phyloP scores from a whole-genome alignment of 805 yeast genomes.

The Schwanniomyces occidentalis region DNA sequence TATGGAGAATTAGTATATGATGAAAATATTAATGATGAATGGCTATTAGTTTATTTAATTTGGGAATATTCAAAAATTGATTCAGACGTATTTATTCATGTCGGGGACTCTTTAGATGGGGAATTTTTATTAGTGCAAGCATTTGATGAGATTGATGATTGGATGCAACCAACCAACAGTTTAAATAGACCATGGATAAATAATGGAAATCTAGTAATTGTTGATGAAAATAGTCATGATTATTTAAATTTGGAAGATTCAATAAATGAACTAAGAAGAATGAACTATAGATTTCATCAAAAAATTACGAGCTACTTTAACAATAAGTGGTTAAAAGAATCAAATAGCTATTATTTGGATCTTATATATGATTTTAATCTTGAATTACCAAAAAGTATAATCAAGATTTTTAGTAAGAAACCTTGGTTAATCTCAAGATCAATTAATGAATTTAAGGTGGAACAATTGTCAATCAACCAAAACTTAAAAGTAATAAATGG shows the following conservation, averaged over 20 bases:
- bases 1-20: slow-evolving; percentile 47
- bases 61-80: slow-evolving; percentile 30
- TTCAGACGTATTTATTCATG: slow-evolving; percentile 42
- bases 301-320: slow-evolving; percentile 2
- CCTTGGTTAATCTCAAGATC: slow-evolving; percentile 7
- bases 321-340: slow-evolving; percentile 1
- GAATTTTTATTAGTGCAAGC: slow-evolving; percentile 56
- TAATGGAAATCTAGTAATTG: slow-evolving; percentile 32
- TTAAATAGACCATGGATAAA: slow-evolving; percentile 56
- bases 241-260: slow-evolving; percentile 10
- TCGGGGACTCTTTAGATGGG: slow-evolving; percentile 51
- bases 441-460: slow-evolving; percentile 4
- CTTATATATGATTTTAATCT: slow-evolving; percentile 6
- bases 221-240: slow-evolving; percentile 9
- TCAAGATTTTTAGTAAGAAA: slow-evolving; percentile 1
- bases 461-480: not conserved
- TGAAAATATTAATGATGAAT: slow-evolving; percentile 44
- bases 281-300: slow-evolving; percentile 6
- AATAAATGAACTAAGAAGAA: slow-evolving; percentile 8
- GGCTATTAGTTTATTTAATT: slow-evolving; percentile 43
- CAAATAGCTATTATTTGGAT: slow-evolving; percentile 7
- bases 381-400: slow-evolving; percentile 1
- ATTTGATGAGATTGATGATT: slow-evolving; percentile 45
- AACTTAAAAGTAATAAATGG: not conserved
- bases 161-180: slow-evolving; percentile 48